Evolutionary conservation across 139 green algal genomes (phyloP).

Genomic region (Volvox africanus): DNA sequence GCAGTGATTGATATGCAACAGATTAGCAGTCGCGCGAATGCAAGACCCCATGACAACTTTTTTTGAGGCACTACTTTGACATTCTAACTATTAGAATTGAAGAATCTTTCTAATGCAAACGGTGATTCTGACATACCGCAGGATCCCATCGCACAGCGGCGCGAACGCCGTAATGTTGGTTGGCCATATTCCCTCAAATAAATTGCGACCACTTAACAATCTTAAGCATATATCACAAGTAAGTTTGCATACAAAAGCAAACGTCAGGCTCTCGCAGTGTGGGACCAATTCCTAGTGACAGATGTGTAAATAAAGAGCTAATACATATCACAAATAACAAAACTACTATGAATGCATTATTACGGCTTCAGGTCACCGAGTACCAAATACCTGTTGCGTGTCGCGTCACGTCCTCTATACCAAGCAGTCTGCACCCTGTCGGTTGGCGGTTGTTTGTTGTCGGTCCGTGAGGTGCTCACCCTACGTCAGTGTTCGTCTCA

Average conservation of each 20-base stretch:
- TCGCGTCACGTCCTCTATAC: no score
- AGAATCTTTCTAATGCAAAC: neutral
- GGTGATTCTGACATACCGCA: neutral
- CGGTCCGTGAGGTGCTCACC: no score
- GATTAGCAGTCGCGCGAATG: neutral
- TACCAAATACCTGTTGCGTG: no score
- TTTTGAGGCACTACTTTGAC: neutral
- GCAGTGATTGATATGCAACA: neutral
- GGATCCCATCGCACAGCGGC: slow-evolving; percentile 7
- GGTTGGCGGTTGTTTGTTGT: no score
- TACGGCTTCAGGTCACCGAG: no score
- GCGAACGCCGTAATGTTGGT: neutral
- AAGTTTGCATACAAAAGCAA: neutral
- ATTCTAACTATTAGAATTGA: neutral
- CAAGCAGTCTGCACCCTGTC: no score
- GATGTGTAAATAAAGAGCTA: no score
- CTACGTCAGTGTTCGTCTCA: no score
- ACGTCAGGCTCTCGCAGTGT: no score
- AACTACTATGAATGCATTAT: no score
- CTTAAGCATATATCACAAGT: neutral
- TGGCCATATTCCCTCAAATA: neutral
- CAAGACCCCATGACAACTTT: neutral
- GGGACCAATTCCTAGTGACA: no score
- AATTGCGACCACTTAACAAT: neutral
- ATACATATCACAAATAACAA: no score